phyloP scores from a whole-genome alignment of 495 filamentous ascomycete genomes.

The Lichina pygmaea region DNA sequence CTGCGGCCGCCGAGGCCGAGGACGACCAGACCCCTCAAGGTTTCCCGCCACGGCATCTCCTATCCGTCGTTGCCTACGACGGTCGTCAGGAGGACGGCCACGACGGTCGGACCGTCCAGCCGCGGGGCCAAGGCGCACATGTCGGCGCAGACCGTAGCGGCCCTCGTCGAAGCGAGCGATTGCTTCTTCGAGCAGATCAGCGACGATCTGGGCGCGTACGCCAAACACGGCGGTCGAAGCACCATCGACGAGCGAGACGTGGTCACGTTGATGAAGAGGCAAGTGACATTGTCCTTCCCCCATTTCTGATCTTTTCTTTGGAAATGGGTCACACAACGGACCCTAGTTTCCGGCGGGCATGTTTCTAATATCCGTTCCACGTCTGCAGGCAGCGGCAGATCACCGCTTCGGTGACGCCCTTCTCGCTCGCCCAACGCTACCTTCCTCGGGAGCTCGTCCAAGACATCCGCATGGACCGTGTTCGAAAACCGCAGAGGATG shows the following conservation, averaged over 20 bases:
- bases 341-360: not conserved
- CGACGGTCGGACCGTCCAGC: conserved; percentile 22
- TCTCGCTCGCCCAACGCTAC: conserved; percentile 58
- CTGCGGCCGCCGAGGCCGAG: conserved; percentile 9
- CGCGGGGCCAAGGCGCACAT: conserved; percentile 36
- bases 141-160: conserved; percentile 39
- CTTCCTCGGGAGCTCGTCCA: conserved; percentile 63
- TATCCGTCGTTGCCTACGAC: conserved; percentile 45
- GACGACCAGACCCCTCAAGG: conserved; percentile 22
- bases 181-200: conserved; percentile 75
- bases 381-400: conserved; percentile 46
- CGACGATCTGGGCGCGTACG: conserved; percentile 53
- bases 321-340: too few species aligned
- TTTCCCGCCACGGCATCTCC: conserved; percentile 48
- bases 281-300: conserved; percentile 12
- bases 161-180: conserved; percentile 52
- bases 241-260: conserved; percentile 71
- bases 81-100: conserved; percentile 51
- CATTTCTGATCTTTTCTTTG: not conserved
- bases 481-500: conserved; percentile 8
- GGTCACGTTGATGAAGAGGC: conserved; percentile 58
- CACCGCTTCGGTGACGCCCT: conserved; percentile 41
- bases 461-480: conserved; percentile 46
- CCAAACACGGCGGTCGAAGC: conserved; percentile 56
- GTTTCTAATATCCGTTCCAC: not conserved